Evolutionary conservation across 768 basidiomycete genomes (phyloP).

Genomic region (Chalciporus chontae): DNA sequence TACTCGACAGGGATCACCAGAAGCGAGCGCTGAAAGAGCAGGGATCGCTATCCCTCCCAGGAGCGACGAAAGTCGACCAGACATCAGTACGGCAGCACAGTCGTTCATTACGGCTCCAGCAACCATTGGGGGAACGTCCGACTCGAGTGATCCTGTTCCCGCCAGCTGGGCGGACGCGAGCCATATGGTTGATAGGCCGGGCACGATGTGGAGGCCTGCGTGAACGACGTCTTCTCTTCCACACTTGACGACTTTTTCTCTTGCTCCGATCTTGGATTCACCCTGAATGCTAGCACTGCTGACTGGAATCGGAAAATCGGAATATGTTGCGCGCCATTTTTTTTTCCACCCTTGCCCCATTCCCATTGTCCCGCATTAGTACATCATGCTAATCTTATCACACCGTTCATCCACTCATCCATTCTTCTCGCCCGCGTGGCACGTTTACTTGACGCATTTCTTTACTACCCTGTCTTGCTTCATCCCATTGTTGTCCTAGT

Average conservation of each 20-base stretch:
- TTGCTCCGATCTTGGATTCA: not conserved
- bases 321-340: too few species aligned
- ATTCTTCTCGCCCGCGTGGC: too few species aligned
- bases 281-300: too few species aligned
- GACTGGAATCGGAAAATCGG: too few species aligned
- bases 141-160: conserved; percentile 44
- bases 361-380: too few species aligned
- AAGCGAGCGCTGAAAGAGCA: conserved; percentile 18
- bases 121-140: conserved; percentile 55
- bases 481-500: too few species aligned
- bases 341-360: too few species aligned
- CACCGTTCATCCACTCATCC: too few species aligned
- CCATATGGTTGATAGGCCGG: conserved; percentile 43
- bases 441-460: too few species aligned
- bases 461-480: too few species aligned
- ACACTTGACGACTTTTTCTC: conserved; percentile 6
- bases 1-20: conserved; percentile 11
- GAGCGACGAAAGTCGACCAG: conserved; percentile 42
- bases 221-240: conserved; percentile 24
- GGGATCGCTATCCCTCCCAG: conserved; percentile 28
- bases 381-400: too few species aligned
- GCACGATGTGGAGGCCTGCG: conserved; percentile 36
- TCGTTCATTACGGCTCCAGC: conserved; percentile 68
- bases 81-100: conserved; percentile 65
- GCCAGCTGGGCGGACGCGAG: conserved; percentile 47